Evolutionary conservation across 2,329 filamentous ascomycete genomes (phyloP).

Genomic region (Herpomyces periplanetae): DNA sequence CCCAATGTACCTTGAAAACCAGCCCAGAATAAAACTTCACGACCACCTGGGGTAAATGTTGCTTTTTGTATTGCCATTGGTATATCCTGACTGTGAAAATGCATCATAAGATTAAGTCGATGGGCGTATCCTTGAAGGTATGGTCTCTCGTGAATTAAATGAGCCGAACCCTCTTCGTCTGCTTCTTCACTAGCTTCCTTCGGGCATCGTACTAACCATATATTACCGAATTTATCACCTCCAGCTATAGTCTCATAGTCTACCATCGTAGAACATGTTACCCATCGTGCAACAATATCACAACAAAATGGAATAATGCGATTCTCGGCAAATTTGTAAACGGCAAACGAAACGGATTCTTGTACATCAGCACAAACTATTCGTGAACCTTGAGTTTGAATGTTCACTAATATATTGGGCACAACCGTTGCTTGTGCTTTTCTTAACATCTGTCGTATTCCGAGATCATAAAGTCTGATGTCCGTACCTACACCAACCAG

Average conservation of each 20-base stretch:
- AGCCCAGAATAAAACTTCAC: conserved; percentile 67
- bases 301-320: conserved; percentile 72
- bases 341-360: conserved; percentile 60
- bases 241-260: conserved; percentile 88
- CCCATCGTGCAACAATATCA: conserved; percentile 61
- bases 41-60: conserved; percentile 52
- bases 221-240: conserved; percentile 86
- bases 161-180: conserved; percentile 60
- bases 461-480: conserved; percentile 60
- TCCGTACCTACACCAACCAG: conserved; percentile 48
- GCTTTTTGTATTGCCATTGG: conserved; percentile 67
- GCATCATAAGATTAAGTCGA: conserved; percentile 42
- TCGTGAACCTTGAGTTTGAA: conserved; percentile 62
- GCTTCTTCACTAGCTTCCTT: conserved; percentile 51
- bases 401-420: conserved; percentile 42
- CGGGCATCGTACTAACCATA: conserved; percentile 67
- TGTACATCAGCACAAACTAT: conserved; percentile 74
- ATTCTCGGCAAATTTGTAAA: conserved; percentile 73
- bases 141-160: conserved; percentile 54
- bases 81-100: conserved; percentile 69
- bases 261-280: conserved; percentile 60
- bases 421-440: conserved; percentile 48
- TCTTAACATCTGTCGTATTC: conserved; percentile 59
- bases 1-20: conserved; percentile 80
- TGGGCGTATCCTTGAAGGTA: conserved; percentile 71